phyloP scores from a whole-genome alignment of 73 alveolate species.

The Symbiodinium pilosum region DNA sequence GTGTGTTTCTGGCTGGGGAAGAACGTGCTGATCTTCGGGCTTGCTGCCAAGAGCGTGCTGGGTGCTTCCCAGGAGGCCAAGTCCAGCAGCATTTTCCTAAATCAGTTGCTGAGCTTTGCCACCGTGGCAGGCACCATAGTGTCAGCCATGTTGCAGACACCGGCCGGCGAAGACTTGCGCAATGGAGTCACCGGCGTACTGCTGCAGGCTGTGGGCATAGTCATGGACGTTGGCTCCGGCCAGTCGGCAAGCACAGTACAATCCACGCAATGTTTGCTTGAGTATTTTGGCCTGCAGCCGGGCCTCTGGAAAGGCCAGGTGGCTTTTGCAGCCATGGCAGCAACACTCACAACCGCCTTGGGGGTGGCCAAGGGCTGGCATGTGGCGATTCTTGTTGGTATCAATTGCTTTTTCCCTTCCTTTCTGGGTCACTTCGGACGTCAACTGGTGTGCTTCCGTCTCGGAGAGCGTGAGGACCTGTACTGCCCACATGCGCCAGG shows the following conservation, averaged over 20 bases:
- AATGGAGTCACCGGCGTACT: neutral
- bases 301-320: neutral
- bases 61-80: neutral
- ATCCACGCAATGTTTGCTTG: neutral
- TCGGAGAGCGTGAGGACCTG: neutral
- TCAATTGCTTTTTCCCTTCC: neutral
- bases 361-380: neutral
- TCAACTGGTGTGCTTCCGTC: neutral
- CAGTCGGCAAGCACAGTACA: neutral
- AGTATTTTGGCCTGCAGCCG: neutral
- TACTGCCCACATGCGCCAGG: neutral
- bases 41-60: neutral
- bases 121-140: neutral
- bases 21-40: neutral
- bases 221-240: slow-evolving; percentile 1
- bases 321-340: neutral
- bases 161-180: neutral
- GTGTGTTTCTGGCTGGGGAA: neutral
- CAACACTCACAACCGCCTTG: neutral
- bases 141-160: neutral
- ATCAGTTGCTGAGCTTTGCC: neutral
- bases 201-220: neutral
- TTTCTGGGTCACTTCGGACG: neutral
- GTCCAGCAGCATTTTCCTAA: neutral
- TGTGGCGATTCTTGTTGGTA: neutral